Percentiles rank a stretch among this genome's conserved stretches.
These are phyloP conservation scores for Tylopilus sp. DNA, from an alignment of 1,284 basidiomycete genomes.

Conservation along the genomic window DNA sequence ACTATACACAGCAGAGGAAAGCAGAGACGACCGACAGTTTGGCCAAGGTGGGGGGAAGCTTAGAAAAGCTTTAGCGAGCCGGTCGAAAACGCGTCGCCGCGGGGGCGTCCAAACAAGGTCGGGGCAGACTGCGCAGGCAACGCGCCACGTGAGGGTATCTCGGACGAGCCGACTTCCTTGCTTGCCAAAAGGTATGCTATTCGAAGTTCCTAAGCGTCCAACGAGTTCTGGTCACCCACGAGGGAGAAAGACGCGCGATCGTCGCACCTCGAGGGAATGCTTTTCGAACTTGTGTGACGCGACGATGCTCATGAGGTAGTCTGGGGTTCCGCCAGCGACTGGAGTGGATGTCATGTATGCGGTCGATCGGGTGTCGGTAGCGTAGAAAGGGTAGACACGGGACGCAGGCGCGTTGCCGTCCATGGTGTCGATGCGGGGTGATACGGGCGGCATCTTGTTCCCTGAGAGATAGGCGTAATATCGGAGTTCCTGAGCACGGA, in stretches of 20 bases:
- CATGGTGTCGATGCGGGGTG: slow-evolving; percentile 1
- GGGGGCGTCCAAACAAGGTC: slow-evolving; percentile 30
- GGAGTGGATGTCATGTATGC: slow-evolving; percentile 19
- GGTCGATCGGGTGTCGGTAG: slow-evolving; percentile 24
- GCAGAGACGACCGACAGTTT: slow-evolving; percentile 3
- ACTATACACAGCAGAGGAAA: slow-evolving; percentile 1
- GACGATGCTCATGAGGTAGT: slow-evolving; percentile 30
- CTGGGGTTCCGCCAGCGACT: slow-evolving; percentile 22
- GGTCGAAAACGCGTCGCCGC: slow-evolving; percentile 32
- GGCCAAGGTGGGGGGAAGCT: background rate
- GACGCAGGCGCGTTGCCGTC: background rate
- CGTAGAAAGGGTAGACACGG: slow-evolving; percentile 20
- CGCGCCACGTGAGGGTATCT: slow-evolving; percentile 31
- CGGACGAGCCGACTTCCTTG: slow-evolving; percentile 33
- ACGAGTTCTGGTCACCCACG: background rate
- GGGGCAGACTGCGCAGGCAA: slow-evolving; percentile 28
- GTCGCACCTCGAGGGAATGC: slow-evolving; percentile 34
- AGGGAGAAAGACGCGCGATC: background rate
- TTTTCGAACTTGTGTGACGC: slow-evolving; percentile 30
- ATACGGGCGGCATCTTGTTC: slow-evolving; percentile 17
- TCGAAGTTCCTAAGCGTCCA: slow-evolving; percentile 30
- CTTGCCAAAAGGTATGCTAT: slow-evolving; percentile 27
- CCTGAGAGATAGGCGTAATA: slow-evolving; percentile 27
- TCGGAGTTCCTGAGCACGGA: slow-evolving; percentile 32
- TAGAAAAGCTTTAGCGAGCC: slow-evolving; percentile 18